Conservation (phyloP, 176 grass and related monocot genomes). For the Tillandsia fasciculata region DNA sequence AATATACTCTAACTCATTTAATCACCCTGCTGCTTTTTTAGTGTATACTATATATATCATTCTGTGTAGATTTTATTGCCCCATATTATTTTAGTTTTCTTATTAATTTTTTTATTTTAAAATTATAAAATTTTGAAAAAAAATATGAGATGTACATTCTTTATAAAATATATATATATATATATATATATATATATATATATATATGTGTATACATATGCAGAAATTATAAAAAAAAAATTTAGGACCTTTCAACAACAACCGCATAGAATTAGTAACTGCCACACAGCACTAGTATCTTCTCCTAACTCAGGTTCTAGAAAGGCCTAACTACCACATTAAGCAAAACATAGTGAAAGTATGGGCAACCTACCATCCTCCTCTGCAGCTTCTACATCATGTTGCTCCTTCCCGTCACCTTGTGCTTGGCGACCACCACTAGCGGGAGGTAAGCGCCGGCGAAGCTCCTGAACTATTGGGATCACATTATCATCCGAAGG, state of each 20-base stretch:
- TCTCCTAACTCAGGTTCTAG: neutral
- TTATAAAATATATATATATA: too few relatives aligned
- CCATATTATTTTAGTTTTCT: too few relatives aligned
- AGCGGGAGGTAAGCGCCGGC: slow-evolving; percentile 46
- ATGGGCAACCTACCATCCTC: slow-evolving; percentile 53
- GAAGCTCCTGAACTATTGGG: slow-evolving; percentile 78
- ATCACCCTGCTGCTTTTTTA: too few relatives aligned
- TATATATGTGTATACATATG: too few relatives aligned
- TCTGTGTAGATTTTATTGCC: too few relatives aligned
- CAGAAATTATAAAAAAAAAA: neutral
- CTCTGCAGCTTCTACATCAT: slow-evolving; percentile 60
- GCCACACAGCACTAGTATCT: neutral
- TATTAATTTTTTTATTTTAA: too few relatives aligned
- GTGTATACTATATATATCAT: too few relatives aligned
- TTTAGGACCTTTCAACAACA: neutral
- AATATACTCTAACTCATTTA: too few relatives aligned
- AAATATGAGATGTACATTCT: too few relatives aligned
- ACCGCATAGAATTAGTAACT: too few relatives aligned
- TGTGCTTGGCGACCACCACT: slow-evolving; percentile 16
- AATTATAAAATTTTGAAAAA: too few relatives aligned
- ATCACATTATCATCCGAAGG: slow-evolving; percentile 80
- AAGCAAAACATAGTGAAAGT: neutral
- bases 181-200: too few relatives aligned
- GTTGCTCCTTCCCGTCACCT: slow-evolving; percentile 42
- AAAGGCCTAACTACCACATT: neutral